These are phyloP conservation scores for Hypomyces perniciosus DNA, from an alignment of 2,329 filamentous ascomycete genomes.

Conservation along the genomic window DNA sequence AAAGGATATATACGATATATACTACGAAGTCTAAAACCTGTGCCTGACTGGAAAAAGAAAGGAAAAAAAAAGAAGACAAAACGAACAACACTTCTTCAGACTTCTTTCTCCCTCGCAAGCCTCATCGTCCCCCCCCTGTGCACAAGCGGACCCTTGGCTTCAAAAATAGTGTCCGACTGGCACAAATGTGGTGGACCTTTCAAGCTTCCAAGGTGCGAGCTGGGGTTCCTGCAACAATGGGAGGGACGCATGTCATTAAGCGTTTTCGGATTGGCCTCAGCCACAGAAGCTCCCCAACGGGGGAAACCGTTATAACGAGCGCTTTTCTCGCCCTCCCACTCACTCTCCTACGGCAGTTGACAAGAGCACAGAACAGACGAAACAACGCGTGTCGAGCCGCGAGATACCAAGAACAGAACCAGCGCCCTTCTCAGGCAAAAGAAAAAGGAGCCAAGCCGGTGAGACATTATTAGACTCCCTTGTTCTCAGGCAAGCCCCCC, in stretches of 20 bases:
- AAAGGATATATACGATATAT: too few relatives aligned
- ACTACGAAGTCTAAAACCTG: too few relatives aligned
- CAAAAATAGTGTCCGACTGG: constrained; percentile 12
- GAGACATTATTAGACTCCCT: background rate
- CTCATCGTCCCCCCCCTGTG: too few relatives aligned
- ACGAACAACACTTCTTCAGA: background rate
- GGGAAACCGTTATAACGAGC: background rate
- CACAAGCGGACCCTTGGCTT: constrained; percentile 8
- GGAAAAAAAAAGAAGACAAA: background rate
- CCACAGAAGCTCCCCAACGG: constrained; percentile 2
- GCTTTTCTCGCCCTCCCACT: background rate
- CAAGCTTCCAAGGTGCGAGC: constrained; percentile 7
- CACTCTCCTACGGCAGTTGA: background rate
- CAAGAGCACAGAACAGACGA: background rate
- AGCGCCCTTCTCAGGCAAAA: background rate
- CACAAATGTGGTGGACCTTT: constrained; percentile 4
- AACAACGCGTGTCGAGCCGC: background rate
- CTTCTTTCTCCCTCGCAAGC: background rate
- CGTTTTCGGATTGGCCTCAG: background rate
- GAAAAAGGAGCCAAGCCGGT: constrained; percentile 1
- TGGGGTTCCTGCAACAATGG: constrained; percentile 9
- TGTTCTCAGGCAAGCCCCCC: constrained; percentile 1
- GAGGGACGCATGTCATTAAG: background rate
- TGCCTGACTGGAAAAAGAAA: background rate
- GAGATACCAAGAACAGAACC: background rate